Conservation (phyloP, 495 filamentous ascomycete genomes). For the Podospora pseudocomata region DNA sequence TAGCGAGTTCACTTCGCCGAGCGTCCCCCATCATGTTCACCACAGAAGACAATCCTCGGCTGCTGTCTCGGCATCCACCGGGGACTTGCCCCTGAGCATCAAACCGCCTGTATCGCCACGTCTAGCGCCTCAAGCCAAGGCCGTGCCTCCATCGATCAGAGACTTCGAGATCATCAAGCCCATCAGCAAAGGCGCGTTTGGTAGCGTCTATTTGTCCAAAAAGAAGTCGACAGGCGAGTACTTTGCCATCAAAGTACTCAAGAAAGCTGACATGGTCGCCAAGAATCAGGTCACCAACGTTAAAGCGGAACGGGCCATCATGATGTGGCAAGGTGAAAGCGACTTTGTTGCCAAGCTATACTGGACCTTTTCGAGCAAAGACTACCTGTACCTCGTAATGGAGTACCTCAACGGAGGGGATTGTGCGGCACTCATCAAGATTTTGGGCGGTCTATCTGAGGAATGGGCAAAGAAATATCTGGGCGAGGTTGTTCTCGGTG, state of each 20-base stretch:
- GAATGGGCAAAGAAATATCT: slow-evolving; percentile 98
- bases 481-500: slow-evolving; percentile 88
- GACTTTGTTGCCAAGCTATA: slow-evolving; percentile 98
- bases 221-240: slow-evolving; percentile 98
- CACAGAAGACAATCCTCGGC: slow-evolving; percentile 93
- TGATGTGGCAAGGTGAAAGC: slow-evolving; percentile 99
- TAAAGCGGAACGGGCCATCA: slow-evolving; percentile 97
- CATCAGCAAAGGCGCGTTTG: slow-evolving; percentile 98
- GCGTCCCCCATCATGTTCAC: slow-evolving; percentile 53
- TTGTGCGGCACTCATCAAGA: slow-evolving; percentile 92
- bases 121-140: slow-evolving; percentile 67
- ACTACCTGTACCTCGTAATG: slow-evolving; percentile 98
- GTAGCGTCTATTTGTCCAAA: slow-evolving; percentile 94
- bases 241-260: slow-evolving; percentile 95
- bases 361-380: slow-evolving; percentile 99
- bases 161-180: slow-evolving; percentile 99
- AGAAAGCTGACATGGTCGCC: slow-evolving; percentile 99
- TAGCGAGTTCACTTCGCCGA: slow-evolving; percentile 76
- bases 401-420: slow-evolving; percentile 98
- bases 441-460: slow-evolving; percentile 83
- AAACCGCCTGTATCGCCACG: slow-evolving; percentile 79
- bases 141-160: slow-evolving; percentile 91
- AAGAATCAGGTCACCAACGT: slow-evolving; percentile 99
- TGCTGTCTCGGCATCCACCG: slow-evolving; percentile 61
- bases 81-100: slow-evolving; percentile 42